Conservation (phyloP, 148 eudicot genomes). For the Vaccinium corymbosum region DNA sequence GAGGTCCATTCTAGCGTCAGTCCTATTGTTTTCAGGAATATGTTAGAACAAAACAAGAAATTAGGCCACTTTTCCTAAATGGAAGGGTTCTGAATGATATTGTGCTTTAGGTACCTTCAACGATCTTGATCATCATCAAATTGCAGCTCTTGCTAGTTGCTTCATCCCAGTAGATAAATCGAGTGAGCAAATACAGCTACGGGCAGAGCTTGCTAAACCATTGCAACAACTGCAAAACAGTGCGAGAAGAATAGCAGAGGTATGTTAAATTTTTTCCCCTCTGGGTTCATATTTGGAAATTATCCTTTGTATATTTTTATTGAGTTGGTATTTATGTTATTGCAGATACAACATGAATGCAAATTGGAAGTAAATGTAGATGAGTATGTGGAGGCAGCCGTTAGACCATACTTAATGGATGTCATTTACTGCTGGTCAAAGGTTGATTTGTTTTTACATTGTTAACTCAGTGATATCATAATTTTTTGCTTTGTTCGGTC, state of each 20-base stretch:
- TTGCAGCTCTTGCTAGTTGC: conserved; percentile 96
- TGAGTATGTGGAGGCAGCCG: conserved; percentile 88
- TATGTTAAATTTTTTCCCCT: conserved; percentile 8
- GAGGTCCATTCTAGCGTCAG: not conserved
- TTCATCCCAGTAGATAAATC: conserved; percentile 88
- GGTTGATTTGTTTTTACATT: conserved; percentile 36
- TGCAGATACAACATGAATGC: conserved; percentile 98
- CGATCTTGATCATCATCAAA: conserved; percentile 94
- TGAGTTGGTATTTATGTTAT: not conserved
- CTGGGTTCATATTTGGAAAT: not conserved
- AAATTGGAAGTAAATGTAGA: conserved; percentile 83
- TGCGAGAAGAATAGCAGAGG: conserved; percentile 98
- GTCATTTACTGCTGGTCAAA: conserved; percentile 98
- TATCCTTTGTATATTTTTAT: not conserved
- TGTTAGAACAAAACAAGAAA: not conserved
- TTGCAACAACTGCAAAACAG: conserved; percentile 93
- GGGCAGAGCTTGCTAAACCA: conserved; percentile 89
- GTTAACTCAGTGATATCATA: not conserved
- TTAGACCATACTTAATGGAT: conserved; percentile 94
- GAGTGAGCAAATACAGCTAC: conserved; percentile 76
- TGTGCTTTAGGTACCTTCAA: conserved; percentile 76
- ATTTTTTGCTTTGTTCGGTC: not conserved
- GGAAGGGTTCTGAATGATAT: not conserved
- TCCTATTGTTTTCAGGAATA: too few species aligned
- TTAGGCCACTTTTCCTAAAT: not conserved